Evolutionary conservation across 768 basidiomycete genomes (phyloP).

Genomic region (Chiua virens): DNA sequence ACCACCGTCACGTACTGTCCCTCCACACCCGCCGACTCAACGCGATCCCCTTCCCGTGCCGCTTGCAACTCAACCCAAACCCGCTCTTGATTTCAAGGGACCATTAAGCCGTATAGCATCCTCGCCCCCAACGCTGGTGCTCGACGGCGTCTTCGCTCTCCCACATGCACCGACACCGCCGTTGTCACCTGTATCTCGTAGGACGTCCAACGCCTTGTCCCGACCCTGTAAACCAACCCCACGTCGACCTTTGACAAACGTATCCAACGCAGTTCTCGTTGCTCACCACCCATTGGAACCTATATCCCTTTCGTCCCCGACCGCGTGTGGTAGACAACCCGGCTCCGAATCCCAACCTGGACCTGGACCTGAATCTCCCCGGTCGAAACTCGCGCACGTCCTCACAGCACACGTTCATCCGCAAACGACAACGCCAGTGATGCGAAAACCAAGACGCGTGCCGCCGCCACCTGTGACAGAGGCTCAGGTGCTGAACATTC

Average conservation of each 20-base stretch:
- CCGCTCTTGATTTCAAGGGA: neutral
- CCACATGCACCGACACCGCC: neutral
- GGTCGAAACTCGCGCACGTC: conserved; percentile 22
- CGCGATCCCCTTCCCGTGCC: neutral
- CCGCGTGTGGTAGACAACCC: neutral
- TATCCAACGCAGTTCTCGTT: neutral
- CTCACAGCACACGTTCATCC: neutral
- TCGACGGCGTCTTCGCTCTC: conserved; percentile 24
- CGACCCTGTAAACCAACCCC: conserved; percentile 2
- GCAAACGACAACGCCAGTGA: neutral
- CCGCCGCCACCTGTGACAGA: neutral
- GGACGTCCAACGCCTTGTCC: neutral
- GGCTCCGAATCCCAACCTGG: neutral
- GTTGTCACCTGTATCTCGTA: neutral
- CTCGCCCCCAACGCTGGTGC: conserved; percentile 16
- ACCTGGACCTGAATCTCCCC: conserved; percentile 11
- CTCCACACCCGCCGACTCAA: neutral
- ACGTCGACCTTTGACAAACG: neutral
- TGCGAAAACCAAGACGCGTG: neutral
- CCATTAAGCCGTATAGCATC: neutral
- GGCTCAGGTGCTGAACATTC: no score
- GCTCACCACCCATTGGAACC: neutral
- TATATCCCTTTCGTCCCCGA: neutral
- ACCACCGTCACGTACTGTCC: neutral
- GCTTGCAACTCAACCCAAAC: neutral